Conservation (phyloP, 2,329 filamentous ascomycete genomes). For the Ophiosphaerella narmari region DNA sequence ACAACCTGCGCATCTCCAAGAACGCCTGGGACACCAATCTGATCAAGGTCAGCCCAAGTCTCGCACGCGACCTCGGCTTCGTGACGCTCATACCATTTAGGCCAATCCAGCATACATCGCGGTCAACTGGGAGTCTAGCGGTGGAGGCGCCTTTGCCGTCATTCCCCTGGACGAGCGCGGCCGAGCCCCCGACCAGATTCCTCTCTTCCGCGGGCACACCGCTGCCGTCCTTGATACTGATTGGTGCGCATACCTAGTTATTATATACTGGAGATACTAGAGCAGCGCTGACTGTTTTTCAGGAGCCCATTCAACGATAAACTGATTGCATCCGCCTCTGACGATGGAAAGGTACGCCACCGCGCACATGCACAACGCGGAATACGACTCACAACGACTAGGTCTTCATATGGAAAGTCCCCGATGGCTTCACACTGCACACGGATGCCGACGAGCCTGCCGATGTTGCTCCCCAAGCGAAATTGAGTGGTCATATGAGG, state of each 20-base stretch:
- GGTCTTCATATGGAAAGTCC: conserved; percentile 95
- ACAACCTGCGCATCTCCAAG: conserved; percentile 94
- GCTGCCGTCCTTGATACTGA: conserved; percentile 95
- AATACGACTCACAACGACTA: conserved; percentile 36
- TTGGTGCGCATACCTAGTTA: conserved; percentile 63
- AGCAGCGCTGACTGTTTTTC: conserved; percentile 21
- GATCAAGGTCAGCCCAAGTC: conserved; percentile 73
- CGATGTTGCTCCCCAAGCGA: conserved; percentile 80
- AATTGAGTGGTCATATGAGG: conserved; percentile 84
- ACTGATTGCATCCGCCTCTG: conserved; percentile 88
- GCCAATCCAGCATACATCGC: conserved; percentile 94
- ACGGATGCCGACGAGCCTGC: conserved; percentile 81
- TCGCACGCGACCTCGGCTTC: conserved; percentile 34
- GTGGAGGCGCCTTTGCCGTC: conserved; percentile 95
- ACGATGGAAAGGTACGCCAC: conserved; percentile 78
- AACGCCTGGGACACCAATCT: conserved; percentile 99
- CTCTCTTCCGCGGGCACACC: conserved; percentile 94
- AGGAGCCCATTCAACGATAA: conserved; percentile 97
- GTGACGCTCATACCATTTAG: conserved; percentile 54
- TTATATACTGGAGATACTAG: neutral
- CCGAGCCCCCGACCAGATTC: conserved; percentile 88
- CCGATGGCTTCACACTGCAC: conserved; percentile 81
- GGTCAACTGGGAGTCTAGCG: conserved; percentile 97
- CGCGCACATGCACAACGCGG: neutral
- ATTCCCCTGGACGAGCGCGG: conserved; percentile 89